Evolutionary conservation across 2,329 filamentous ascomycete species (phyloP).

Genomic region (Hawksworthiomyces lignivorus): DNA sequence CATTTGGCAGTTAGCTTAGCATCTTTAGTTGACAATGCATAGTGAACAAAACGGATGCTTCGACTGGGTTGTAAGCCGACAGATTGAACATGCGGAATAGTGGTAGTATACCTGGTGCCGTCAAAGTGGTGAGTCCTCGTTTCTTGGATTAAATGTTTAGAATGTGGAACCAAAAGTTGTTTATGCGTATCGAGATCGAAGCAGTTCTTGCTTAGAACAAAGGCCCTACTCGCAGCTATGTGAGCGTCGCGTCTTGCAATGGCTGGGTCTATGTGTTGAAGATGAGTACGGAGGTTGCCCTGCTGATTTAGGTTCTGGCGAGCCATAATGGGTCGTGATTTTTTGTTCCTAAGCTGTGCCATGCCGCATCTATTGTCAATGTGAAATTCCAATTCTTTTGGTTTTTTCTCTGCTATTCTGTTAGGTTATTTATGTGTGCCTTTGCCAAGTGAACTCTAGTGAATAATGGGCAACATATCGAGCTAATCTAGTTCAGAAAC

Average conservation of each 20-base stretch:
- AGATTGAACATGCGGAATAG: neutral
- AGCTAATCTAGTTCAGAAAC: neutral
- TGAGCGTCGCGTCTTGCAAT: slow-evolving; percentile 52
- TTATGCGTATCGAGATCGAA: no score
- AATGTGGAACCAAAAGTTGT: no score
- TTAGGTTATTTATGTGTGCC: no score
- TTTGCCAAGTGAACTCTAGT: no score
- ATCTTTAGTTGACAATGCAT: neutral
- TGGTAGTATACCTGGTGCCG: no score
- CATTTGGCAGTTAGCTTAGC: neutral
- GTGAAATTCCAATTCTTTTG: no score
- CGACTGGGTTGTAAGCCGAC: slow-evolving; percentile 33
- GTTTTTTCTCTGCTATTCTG: no score
- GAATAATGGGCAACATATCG: no score
- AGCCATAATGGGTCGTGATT: slow-evolving; percentile 33
- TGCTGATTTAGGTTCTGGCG: slow-evolving; percentile 45
- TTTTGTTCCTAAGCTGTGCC: slow-evolving; percentile 30
- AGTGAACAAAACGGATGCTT: slow-evolving; percentile 46
- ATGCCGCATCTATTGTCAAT: neutral
- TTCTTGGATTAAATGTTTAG: no score
- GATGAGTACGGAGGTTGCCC: slow-evolving; percentile 36
- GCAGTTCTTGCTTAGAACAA: slow-evolving; percentile 40
- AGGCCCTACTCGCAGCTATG: slow-evolving; percentile 55
- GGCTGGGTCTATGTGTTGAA: slow-evolving; percentile 42
- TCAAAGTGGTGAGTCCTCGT: no score